Conservation (phyloP, 75 land plant genomes). For the Larix kaempferi region DNA sequence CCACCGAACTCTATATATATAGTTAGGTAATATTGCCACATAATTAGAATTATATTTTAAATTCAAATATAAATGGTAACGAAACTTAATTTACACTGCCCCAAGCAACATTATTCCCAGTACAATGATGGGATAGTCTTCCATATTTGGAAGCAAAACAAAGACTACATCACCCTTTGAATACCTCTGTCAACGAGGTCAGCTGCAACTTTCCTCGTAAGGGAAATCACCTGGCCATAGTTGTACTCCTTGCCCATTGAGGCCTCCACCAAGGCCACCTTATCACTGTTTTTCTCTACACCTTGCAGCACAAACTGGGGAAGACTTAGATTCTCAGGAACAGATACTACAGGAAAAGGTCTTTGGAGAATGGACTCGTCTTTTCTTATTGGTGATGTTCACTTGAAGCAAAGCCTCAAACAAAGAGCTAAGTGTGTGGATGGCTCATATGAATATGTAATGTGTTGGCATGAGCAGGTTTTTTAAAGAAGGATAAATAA, state of each 20-base stretch:
- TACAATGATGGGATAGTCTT: constrained; percentile 76
- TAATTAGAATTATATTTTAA: no score
- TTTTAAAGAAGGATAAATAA: no score
- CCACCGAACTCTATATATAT: no score
- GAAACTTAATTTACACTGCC: no score
- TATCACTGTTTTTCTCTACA: constrained; percentile 53
- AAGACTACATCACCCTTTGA: constrained; percentile 74
- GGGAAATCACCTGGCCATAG: constrained; percentile 50
- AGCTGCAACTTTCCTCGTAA: constrained; percentile 51
- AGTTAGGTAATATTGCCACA: no score
- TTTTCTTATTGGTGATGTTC: constrained; percentile 5
- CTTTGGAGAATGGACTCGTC: constrained; percentile 70
- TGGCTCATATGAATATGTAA: no score
- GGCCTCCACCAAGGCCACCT: constrained; percentile 90
- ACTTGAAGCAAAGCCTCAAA: background rate
- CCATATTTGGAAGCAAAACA: constrained; percentile 83
- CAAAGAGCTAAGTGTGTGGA: no score
- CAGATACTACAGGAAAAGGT: constrained; percentile 33
- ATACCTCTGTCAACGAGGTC: constrained; percentile 53
- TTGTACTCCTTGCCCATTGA: constrained; percentile 66
- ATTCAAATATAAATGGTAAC: no score
- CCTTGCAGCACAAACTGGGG: constrained; percentile 77
- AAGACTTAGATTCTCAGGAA: constrained; percentile 61
- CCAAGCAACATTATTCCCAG: constrained; percentile 90
- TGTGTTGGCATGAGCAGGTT: no score